Conservation (phyloP, 805 yeast species). For the Metschnikowia amazonensis region DNA sequence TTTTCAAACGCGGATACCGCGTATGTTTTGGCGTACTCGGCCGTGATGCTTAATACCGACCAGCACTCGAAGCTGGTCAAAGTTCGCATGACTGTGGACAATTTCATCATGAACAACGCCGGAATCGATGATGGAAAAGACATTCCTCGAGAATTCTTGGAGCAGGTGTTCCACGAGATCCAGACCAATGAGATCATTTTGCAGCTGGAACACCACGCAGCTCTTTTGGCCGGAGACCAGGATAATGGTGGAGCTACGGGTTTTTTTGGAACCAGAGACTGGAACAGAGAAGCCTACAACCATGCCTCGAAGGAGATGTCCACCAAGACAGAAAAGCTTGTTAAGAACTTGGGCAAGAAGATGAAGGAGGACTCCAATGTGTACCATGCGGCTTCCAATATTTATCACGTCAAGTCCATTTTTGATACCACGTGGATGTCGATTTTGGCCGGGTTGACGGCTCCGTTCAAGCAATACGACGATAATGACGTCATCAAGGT, state of each 20-base stretch:
- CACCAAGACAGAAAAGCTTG: constrained; percentile 79
- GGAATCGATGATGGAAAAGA: constrained; percentile 92
- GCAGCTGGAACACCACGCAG: constrained; percentile 91
- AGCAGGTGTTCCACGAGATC: constrained; percentile 72
- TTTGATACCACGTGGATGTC: constrained; percentile 98
- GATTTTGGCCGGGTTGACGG: constrained; percentile 86
- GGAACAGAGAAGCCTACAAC: constrained; percentile 75
- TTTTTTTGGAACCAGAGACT: constrained; percentile 67
- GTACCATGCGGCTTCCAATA: constrained; percentile 79
- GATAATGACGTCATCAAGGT: constrained; percentile 63
- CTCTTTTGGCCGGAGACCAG: constrained; percentile 65
- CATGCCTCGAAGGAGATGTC: constrained; percentile 93
- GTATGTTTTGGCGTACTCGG: constrained; percentile 86
- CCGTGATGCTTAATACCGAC: constrained; percentile 91
- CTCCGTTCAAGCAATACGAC: constrained; percentile 86
- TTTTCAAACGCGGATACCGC: constrained; percentile 94
- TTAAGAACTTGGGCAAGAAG: constrained; percentile 57
- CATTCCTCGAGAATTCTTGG: constrained; percentile 69
- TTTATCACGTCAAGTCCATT: constrained; percentile 87
- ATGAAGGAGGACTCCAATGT: constrained; percentile 44
- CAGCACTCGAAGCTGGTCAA: constrained; percentile 85
- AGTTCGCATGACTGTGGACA: constrained; percentile 82
- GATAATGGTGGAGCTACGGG: constrained; percentile 33
- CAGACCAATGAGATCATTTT: constrained; percentile 81
- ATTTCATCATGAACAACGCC: constrained; percentile 78